These are phyloP conservation scores for Boletus patriciae DNA, from an alignment of 768 basidiomycete genomes.

Conservation along the genomic window DNA sequence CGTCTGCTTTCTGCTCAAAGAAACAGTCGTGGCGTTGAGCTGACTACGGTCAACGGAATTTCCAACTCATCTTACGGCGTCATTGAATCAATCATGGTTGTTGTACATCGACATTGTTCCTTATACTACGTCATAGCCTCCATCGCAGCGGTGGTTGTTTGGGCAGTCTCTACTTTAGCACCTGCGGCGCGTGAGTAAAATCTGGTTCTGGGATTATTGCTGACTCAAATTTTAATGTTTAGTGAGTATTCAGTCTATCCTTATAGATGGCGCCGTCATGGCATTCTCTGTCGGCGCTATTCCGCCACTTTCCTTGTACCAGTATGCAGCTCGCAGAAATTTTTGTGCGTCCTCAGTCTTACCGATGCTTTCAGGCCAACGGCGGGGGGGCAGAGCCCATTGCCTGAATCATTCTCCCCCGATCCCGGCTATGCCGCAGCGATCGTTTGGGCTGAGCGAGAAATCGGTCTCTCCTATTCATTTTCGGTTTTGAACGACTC, in stretches of 20 bases:
- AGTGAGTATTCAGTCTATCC: conserved; percentile 16
- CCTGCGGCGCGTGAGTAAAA: conserved; percentile 15
- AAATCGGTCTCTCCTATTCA: conserved; percentile 11
- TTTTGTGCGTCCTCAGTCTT: not conserved
- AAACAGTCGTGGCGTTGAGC: conserved; percentile 1
- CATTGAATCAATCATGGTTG: not conserved
- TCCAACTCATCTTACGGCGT: conserved; percentile 12
- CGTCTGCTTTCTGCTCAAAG: conserved; percentile 11
- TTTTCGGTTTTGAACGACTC: conserved; percentile 14
- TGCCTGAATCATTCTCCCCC: conserved; percentile 5
- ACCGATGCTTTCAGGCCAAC: conserved; percentile 10
- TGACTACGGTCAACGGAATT: conserved; percentile 15
- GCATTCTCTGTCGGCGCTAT: conserved; percentile 18
- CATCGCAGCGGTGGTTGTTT: conserved; percentile 7
- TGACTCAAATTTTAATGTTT: not conserved
- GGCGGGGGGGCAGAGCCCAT: not conserved
- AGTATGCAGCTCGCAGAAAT: not conserved
- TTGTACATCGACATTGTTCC: conserved; percentile 6
- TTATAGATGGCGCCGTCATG: conserved; percentile 12
- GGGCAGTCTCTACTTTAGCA: conserved; percentile 5
- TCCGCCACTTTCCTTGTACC: conserved; percentile 13
- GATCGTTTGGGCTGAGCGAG: conserved; percentile 18
- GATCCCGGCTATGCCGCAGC: conserved; percentile 10
- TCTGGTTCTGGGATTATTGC: not conserved
- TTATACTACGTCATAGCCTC: conserved; percentile 7